phyloP scores from a whole-genome alignment of 345 rosid species.

The Iberis pinnata region DNA sequence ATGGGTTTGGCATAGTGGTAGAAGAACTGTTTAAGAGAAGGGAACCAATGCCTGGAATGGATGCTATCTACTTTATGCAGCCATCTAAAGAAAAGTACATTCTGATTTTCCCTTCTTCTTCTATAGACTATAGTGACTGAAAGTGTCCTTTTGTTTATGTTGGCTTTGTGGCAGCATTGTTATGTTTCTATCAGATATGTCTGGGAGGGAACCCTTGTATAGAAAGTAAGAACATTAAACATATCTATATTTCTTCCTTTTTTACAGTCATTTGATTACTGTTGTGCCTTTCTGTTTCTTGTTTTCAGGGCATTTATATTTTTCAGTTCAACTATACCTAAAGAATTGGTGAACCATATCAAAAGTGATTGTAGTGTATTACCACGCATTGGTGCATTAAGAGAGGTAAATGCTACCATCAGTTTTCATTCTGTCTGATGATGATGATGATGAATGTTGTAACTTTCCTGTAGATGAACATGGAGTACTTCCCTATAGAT shows the following conservation, averaged over 20 bases:
- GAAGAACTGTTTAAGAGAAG: conserved; percentile 93
- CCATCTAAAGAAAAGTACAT: conserved; percentile 82
- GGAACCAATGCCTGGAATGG: conserved; percentile 85
- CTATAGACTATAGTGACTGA: background rate
- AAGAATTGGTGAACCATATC: conserved; percentile 76
- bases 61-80: conserved; percentile 80
- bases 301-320: conserved; percentile 68
- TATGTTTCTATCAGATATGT: conserved; percentile 98
- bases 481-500: conserved; percentile 89
- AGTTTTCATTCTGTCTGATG: background rate
- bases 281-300: background rate
- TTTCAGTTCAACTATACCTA: conserved; percentile 70
- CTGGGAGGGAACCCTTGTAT: conserved; percentile 93
- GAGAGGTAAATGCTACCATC: conserved; percentile 52
- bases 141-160: conserved; percentile 22
- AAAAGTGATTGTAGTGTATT: conserved; percentile 75
- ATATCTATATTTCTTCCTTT: no score
- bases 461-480: conserved; percentile 61
- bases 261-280: conserved; percentile 11
- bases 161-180: conserved; percentile 59
- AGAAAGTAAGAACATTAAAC: conserved; percentile 50
- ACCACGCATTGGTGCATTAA: conserved; percentile 81
- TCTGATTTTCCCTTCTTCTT: background rate
- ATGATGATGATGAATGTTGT: background rate
- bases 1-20: conserved; percentile 54